Conservation (phyloP, 2,329 filamentous ascomycete genomes). For the Trichoderma simmonsii region DNA sequence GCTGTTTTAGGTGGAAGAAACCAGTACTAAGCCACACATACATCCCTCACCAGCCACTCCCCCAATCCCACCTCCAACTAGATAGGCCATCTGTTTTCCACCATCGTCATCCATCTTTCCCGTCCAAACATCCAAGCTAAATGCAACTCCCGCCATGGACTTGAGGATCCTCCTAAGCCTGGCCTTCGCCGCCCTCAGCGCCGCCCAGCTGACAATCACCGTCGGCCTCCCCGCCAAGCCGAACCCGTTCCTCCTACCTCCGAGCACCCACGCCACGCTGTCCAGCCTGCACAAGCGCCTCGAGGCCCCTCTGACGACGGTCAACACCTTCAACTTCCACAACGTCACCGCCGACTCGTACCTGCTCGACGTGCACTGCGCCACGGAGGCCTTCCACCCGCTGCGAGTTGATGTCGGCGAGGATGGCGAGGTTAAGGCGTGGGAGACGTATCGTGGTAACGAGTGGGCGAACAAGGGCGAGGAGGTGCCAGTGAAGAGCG, state of each 20-base stretch:
- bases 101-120: background rate
- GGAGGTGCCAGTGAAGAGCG: slow-evolving; percentile 41
- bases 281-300: slow-evolving; percentile 38
- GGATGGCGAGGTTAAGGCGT: slow-evolving; percentile 55
- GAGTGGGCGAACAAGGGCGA: slow-evolving; percentile 87
- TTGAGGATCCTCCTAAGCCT: slow-evolving; percentile 21
- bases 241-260: slow-evolving; percentile 55
- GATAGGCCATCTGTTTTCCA: background rate
- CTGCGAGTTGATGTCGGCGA: slow-evolving; percentile 70
- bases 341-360: slow-evolving; percentile 73
- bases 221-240: slow-evolving; percentile 47
- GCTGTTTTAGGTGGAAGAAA: background rate
- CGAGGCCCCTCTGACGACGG: slow-evolving; percentile 61
- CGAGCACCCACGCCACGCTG: slow-evolving; percentile 64
- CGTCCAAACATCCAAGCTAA: background rate
- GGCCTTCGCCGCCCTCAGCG: slow-evolving; percentile 32
- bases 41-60: background rate
- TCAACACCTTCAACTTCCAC: slow-evolving; percentile 72
- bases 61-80: background rate
- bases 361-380: slow-evolving; percentile 74
- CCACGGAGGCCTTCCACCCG: slow-evolving; percentile 72
- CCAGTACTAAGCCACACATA: background rate
- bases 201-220: slow-evolving; percentile 37
- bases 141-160: slow-evolving; percentile 1
- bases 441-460: slow-evolving; percentile 85